These are phyloP conservation scores for Heimioporus sp. DNA, from an alignment of 768 basidiomycete genomes.

Conservation along the genomic window DNA sequence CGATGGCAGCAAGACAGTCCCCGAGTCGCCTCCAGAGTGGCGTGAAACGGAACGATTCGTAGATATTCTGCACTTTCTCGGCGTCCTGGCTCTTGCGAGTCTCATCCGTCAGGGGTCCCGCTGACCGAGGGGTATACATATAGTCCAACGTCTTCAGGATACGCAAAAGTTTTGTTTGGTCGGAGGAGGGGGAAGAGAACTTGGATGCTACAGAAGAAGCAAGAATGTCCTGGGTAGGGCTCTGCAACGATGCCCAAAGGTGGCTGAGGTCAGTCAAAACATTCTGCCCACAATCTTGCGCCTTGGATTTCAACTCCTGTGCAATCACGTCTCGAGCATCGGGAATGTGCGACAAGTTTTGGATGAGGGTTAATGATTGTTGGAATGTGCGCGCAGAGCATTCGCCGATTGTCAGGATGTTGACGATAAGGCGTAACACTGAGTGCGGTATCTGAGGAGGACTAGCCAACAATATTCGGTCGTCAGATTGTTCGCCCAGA, in stretches of 20 bases:
- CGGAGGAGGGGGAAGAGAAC: slow-evolving; percentile 92
- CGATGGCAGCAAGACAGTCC: slow-evolving; percentile 83
- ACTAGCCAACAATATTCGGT: slow-evolving; percentile 55
- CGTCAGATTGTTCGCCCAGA: slow-evolving; percentile 26
- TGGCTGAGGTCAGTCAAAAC: slow-evolving; percentile 77
- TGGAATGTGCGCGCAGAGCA: slow-evolving; percentile 97
- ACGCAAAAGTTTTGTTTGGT: slow-evolving; percentile 93
- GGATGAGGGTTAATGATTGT: slow-evolving; percentile 86
- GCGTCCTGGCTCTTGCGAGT: slow-evolving; percentile 50
- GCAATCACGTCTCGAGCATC: slow-evolving; percentile 89
- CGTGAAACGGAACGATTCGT: slow-evolving; percentile 88
- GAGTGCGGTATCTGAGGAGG: slow-evolving; percentile 84
- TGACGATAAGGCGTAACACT: slow-evolving; percentile 89
- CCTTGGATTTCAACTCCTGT: slow-evolving; percentile 80
- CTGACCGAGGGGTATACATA: slow-evolving; percentile 74
- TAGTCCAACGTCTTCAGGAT: slow-evolving; percentile 98
- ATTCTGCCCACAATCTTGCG: slow-evolving; percentile 81
- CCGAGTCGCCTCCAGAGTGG: slow-evolving; percentile 87
- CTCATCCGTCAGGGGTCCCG: slow-evolving; percentile 37
- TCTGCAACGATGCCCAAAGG: slow-evolving; percentile 61
- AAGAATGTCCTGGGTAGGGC: slow-evolving; percentile 51
- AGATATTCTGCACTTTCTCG: slow-evolving; percentile 85
- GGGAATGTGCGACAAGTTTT: slow-evolving; percentile 85
- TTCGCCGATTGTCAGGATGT: slow-evolving; percentile 96
- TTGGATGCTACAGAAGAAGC: slow-evolving; percentile 75